Evolutionary conservation across 148 eudicot genomes (phyloP), one percentile per base, ranked within the genome.

Genomic region (Silene uniflora): DNA sequence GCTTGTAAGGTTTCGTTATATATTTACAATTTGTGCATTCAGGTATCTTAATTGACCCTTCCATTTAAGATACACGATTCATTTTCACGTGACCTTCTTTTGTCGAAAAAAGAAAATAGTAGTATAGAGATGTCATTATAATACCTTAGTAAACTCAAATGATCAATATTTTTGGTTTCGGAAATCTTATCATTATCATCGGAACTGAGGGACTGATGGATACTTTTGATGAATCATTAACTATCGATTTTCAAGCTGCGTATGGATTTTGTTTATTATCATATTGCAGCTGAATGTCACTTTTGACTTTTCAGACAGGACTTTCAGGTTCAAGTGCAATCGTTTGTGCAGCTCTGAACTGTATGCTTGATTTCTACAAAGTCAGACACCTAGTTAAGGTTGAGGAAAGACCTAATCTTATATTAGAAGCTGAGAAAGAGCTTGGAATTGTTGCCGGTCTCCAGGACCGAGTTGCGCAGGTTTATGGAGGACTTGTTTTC

Each of bases 391-490:
- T 87, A 78, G 78, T 95, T 29, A 88, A 86, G 79, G 93, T 91
- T 44, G 94, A 91, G 75, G 84, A 88, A 27, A 90, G 98, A 80
- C 98, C 99, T 55, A 89, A 83, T 71, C 89, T 96, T 74, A 84
- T 96, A 73, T 88, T 96, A 49, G 87, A 84, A 78, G 97, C 99
- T 56, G 97, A 96, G 81, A 92, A 96, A 62, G 94, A 92, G 82
- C 98, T 92, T 39, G 99, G 99, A 58, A 96, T 92, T 79, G 92
- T 92, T 82, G 99, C 97, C 73, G 98, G 99, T 84, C 91, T 96
- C 44, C 97, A 96, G 35, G 98, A 96, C 77, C 84, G 97, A 55
- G 99, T 96, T 39, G 97, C 92, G 67, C 97, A 96, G 79, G 99
- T 92, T 74, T 96, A 91, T 67, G 99, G 99, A 0, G 99, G 99